Evolutionary conservation across 2,329 filamentous ascomycete species (phyloP).

Genomic region (Drechslerella coelobrocha): DNA sequence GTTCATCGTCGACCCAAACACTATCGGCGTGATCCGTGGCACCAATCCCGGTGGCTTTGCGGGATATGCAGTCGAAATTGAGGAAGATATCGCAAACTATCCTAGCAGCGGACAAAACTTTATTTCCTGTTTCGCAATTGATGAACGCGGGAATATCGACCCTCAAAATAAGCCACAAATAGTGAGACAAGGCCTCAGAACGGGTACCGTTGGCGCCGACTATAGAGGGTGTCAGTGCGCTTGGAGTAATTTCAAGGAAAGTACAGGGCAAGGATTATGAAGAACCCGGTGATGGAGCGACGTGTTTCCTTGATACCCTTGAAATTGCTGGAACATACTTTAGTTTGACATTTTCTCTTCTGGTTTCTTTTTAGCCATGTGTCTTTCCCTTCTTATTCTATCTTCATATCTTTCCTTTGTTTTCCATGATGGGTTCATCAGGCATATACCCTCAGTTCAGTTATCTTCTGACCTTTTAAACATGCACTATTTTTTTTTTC

Average conservation of each 20-base stretch:
- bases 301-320: slow-evolving; percentile 38
- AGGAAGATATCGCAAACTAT: slow-evolving; percentile 48
- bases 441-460: slow-evolving; percentile 3
- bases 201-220: slow-evolving; percentile 26
- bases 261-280: slow-evolving; percentile 19
- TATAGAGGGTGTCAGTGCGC: slow-evolving; percentile 42
- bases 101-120: neutral
- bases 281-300: slow-evolving; percentile 3
- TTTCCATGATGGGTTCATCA: neutral
- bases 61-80: slow-evolving; percentile 39
- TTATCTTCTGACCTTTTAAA: neutral
- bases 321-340: neutral
- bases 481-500: neutral
- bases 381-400: neutral
- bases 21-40: slow-evolving; percentile 18
- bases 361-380: neutral
- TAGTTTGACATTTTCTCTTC: neutral
- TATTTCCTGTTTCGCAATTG: slow-evolving; percentile 40
- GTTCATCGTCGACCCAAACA: slow-evolving; percentile 39
- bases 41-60: slow-evolving; percentile 35
- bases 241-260: slow-evolving; percentile 49
- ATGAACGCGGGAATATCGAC: slow-evolving; percentile 36
- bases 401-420: slow-evolving; percentile 3
- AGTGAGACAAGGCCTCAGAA: slow-evolving; percentile 4
- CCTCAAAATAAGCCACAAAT: too few species aligned